A percentile compares a stretch with the other conserved stretches of the same genome.
Evolutionary conservation across 164 flowering plant species (phyloP).

Genomic region (Chloranthus sessilifolius): DNA sequence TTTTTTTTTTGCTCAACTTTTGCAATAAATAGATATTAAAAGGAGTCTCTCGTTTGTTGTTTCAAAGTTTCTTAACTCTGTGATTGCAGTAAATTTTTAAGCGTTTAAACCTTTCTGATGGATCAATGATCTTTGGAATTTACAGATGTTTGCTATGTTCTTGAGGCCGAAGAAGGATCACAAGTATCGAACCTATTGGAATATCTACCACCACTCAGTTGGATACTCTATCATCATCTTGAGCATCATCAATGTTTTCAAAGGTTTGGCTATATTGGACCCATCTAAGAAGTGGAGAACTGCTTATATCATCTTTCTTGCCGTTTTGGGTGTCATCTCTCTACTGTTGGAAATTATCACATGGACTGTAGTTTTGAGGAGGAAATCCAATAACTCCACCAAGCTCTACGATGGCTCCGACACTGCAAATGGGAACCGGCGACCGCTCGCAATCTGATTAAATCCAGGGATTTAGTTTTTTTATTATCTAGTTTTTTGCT

Average conservation of each 20-base stretch:
- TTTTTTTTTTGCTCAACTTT: too few relatives aligned
- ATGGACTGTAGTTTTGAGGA: slow-evolving; percentile 52
- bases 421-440: slow-evolving; percentile 2
- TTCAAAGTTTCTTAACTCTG: too few relatives aligned
- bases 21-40: too few relatives aligned
- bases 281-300: slow-evolving; percentile 49
- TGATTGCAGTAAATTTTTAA: too few relatives aligned
- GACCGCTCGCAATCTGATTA: too few relatives aligned
- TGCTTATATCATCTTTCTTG: slow-evolving; percentile 38
- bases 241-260: slow-evolving; percentile 65
- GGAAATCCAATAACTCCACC: slow-evolving; percentile 42
- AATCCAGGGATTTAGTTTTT: too few relatives aligned
- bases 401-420: slow-evolving; percentile 31
- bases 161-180: slow-evolving; percentile 70
- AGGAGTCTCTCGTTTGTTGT: too few relatives aligned
- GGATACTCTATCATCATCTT: slow-evolving; percentile 65
- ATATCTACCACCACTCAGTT: slow-evolving; percentile 63
- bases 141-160: slow-evolving; percentile 64
- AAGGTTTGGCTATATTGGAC: slow-evolving; percentile 55
- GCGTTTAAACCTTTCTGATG: too few relatives aligned
- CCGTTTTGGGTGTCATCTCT: slow-evolving; percentile 40
- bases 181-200: slow-evolving; percentile 70
- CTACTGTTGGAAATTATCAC: slow-evolving; percentile 51
- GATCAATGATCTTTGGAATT: neutral
- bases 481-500: too few relatives aligned